phyloP scores from a whole-genome alignment of 495 filamentous ascomycete genomes.

The Cladorrhinum samala region DNA sequence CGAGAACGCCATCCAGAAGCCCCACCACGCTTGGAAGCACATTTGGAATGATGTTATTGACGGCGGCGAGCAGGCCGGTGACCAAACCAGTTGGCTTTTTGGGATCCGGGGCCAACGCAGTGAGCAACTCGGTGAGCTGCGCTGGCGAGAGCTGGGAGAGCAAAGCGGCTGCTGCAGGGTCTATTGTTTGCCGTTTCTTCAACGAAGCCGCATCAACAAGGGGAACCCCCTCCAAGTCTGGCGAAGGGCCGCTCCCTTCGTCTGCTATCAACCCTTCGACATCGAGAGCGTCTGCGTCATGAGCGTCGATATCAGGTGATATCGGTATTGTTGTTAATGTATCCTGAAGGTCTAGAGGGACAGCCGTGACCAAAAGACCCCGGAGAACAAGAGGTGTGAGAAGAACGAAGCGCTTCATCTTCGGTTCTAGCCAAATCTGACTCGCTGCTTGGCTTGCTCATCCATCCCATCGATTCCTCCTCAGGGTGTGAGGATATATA shows the following conservation, averaged over 20 bases:
- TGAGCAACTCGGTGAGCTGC: slow-evolving; percentile 1
- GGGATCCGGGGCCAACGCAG: neutral
- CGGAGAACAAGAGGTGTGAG: slow-evolving; percentile 1
- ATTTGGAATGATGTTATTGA: neutral
- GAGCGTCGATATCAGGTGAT: neutral
- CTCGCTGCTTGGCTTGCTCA: neutral
- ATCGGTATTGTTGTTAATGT: neutral
- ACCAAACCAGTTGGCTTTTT: neutral
- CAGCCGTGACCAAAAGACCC: slow-evolving; percentile 3
- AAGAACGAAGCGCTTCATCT: slow-evolving; percentile 6
- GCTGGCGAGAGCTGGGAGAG: neutral
- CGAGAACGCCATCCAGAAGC: neutral
- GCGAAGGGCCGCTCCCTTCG: neutral
- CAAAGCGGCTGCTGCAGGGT: neutral
- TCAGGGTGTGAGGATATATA: slow-evolving; percentile 3
- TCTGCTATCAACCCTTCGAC: neutral
- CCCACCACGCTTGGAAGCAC: neutral
- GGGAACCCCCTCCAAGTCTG: neutral
- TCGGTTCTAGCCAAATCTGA: slow-evolving; percentile 4
- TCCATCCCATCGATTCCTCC: neutral
- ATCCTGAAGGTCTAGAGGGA: neutral
- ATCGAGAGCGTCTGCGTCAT: neutral
- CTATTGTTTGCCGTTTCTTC: neutral
- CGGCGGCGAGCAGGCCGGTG: neutral
- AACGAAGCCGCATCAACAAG: neutral